Evolutionary conservation across 306 rosid species (phyloP), one percentile per base, ranked within the genome.

Genomic region (Malus asiatica): DNA sequence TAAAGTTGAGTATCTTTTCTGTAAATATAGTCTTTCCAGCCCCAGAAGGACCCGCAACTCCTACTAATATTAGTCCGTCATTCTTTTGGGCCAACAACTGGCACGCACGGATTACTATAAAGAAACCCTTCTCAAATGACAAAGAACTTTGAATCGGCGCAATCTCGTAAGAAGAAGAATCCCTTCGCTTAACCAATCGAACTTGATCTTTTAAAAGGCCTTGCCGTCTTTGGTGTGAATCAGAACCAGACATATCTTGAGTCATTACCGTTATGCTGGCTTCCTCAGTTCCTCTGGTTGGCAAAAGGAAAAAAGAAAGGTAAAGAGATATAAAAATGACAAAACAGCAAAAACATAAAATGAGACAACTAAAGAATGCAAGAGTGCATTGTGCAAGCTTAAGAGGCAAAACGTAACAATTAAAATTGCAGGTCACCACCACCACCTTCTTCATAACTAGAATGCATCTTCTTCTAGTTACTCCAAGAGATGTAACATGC

Each of bases 21-120:
- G 98, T 96, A 77, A 96, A 92, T 20, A 92, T 81, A 55, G 99
- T 90, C 85, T 96, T 96, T 68, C 99, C 99, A 19, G 99, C 99
- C 73, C 99, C 99, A 12, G 99, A 96, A 82, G 99, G 99, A 76
- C 99, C 99, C 0, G 99, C 99, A 80, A 96, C 81, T 32, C 99
- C 99, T 53, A 96, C 97, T 88, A 96, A 76, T 83, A 88, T 82
- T 70, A 90, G 89, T 48, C 99, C 99, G 57, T 90, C 94, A 78
- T 96, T 96, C 76, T 92, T 88, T 86, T 92, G 97, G 66, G 97
- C 90, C 65, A 96, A 80, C 66, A 90, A 76, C 74, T 96, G 99
- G 84, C 96, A 89, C 55, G 98, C 98, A 8, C 99, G 91, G 75
- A 96, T 96, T 11, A 92, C 93, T 59, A 92, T 84, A 68, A 96